Evolutionary conservation across 371 early-diverging fungal species (phyloP).

Genomic region (Mortierella sp.): DNA sequence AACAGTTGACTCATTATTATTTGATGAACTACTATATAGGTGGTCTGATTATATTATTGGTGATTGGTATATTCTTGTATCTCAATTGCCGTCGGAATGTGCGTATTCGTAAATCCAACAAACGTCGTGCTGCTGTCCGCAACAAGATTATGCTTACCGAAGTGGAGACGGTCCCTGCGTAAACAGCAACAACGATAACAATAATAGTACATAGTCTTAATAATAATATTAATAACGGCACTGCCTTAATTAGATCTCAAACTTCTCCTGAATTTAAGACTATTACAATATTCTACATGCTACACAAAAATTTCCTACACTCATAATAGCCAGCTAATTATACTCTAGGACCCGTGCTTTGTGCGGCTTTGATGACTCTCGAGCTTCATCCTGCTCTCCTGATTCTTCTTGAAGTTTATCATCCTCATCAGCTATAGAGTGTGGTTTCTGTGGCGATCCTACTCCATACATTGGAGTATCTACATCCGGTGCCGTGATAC

Average conservation of each 20-base stretch:
- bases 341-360: slow-evolving; percentile 19
- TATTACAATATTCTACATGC: slow-evolving; percentile 2
- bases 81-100: slow-evolving; percentile 50
- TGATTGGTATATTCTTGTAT: slow-evolving; percentile 39
- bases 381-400: background rate
- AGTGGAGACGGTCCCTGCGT: slow-evolving; percentile 51
- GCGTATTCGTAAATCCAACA: slow-evolving; percentile 45
- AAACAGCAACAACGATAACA: slow-evolving; percentile 6
- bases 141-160: slow-evolving; percentile 45
- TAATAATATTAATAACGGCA: too few relatives aligned
- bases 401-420: background rate
- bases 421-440: background rate
- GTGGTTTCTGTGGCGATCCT: background rate
- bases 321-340: slow-evolving; percentile 3
- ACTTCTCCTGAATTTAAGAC: background rate
- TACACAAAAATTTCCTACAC: background rate
- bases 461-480: slow-evolving; percentile 1
- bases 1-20: background rate
- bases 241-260: too few relatives aligned
- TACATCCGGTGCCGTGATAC: slow-evolving; percentile 23
- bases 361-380: slow-evolving; percentile 4
- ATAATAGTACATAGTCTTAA: too few relatives aligned
- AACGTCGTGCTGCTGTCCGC: slow-evolving; percentile 40
- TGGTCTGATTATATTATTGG: slow-evolving; percentile 41
- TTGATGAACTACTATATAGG: slow-evolving; percentile 9